These are phyloP conservation scores for Beauveria australis DNA, from an alignment of 2,329 filamentous ascomycete species.

Conservation along the genomic window DNA sequence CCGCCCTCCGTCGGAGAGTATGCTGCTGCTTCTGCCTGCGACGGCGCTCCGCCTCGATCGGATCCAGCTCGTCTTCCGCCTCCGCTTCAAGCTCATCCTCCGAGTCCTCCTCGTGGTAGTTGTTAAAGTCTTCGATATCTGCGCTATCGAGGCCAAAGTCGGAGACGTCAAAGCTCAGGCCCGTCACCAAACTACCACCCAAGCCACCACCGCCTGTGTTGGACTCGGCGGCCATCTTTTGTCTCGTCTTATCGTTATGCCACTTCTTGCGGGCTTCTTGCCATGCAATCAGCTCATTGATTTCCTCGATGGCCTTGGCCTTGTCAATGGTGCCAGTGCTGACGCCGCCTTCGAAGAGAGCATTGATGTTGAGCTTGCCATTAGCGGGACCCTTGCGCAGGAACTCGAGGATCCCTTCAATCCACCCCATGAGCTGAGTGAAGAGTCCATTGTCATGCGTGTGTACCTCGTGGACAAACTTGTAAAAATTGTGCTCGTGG, in stretches of 20 bases:
- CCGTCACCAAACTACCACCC: constrained; percentile 40
- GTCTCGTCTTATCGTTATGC: constrained; percentile 94
- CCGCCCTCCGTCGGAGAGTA: constrained; percentile 68
- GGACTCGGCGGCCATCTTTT: constrained; percentile 90
- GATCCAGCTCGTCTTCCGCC: constrained; percentile 71
- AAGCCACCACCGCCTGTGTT: constrained; percentile 26
- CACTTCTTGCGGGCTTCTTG: constrained; percentile 94
- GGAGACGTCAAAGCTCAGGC: constrained; percentile 59
- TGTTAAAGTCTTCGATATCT: constrained; percentile 74
- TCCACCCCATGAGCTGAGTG: constrained; percentile 92
- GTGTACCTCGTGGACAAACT: constrained; percentile 97
- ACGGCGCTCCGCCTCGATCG: constrained; percentile 78
- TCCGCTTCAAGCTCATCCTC: constrained; percentile 59
- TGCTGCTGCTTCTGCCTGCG: constrained; percentile 71
- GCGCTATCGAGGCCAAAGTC: constrained; percentile 88
- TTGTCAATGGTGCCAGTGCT: constrained; percentile 61
- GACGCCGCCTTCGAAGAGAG: constrained; percentile 74
- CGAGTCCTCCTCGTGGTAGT: constrained; percentile 57
- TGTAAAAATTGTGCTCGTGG: constrained; percentile 96
- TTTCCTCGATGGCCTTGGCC: constrained; percentile 65
- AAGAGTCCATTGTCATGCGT: constrained; percentile 95
- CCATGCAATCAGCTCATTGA: constrained; percentile 82
- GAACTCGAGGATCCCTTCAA: constrained; percentile 92
- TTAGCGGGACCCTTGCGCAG: constrained; percentile 77
- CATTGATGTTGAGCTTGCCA: constrained; percentile 89